These are phyloP conservation scores for Lentithecium fluviatile DNA, from an alignment of 495 filamentous ascomycete genomes.

Conservation along the genomic window DNA sequence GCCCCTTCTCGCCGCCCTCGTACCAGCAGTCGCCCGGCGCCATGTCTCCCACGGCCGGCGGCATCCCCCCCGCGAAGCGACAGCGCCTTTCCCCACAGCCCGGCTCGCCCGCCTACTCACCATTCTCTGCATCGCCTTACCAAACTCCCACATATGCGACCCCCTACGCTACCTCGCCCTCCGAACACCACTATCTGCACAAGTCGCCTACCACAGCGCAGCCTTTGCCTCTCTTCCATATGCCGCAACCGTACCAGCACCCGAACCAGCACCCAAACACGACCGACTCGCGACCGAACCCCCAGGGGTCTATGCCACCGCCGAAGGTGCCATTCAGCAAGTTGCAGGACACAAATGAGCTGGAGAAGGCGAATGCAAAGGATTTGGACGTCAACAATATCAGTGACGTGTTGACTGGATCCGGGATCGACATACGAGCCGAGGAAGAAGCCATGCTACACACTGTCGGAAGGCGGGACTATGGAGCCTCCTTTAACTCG, in stretches of 20 bases:
- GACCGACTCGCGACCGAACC: slow-evolving; percentile 40
- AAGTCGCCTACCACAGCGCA: slow-evolving; percentile 32
- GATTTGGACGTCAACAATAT: slow-evolving; percentile 65
- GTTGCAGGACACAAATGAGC: slow-evolving; percentile 34
- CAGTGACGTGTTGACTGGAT: slow-evolving; percentile 72
- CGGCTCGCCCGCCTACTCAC: slow-evolving; percentile 48
- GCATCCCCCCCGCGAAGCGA: slow-evolving; percentile 62
- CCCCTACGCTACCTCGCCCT: slow-evolving; percentile 30
- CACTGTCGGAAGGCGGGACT: slow-evolving; percentile 47
- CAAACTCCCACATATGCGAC: neutral
- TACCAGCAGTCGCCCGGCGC: slow-evolving; percentile 30
- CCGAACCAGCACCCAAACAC: slow-evolving; percentile 37
- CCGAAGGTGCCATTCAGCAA: slow-evolving; percentile 62
- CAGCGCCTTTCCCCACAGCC: slow-evolving; percentile 68
- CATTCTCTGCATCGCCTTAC: slow-evolving; percentile 49
- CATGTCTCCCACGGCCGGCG: slow-evolving; percentile 34
- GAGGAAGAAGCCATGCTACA: slow-evolving; percentile 70
- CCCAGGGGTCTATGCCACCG: slow-evolving; percentile 71
- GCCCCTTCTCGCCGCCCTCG: slow-evolving; percentile 29
- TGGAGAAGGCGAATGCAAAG: slow-evolving; percentile 52
- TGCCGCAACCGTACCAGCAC: slow-evolving; percentile 36
- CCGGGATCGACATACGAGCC: slow-evolving; percentile 78
- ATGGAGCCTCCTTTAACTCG: slow-evolving; percentile 48
- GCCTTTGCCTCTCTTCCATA: slow-evolving; percentile 37
- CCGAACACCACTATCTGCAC: slow-evolving; percentile 29